Evolutionary conservation across 441 rosid genomes (phyloP), one percentile per base, ranked within the genome.

Genomic region (Bruguiera hainesii): DNA sequence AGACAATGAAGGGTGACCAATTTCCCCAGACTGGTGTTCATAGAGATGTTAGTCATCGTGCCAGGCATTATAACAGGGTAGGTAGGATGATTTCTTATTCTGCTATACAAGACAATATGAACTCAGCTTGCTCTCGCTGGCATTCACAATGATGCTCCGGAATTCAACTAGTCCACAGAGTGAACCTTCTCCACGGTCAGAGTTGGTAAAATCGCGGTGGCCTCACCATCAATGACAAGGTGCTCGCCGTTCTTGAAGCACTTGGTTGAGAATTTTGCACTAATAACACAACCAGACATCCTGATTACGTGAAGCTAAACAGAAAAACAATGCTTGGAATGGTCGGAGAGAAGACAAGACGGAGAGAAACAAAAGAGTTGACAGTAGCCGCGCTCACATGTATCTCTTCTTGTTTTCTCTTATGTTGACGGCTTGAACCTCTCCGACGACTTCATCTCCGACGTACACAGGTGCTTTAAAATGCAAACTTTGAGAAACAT

Each of bases 401-500:
- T 67, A 82, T 77, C 73, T 89, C 31, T 79, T 78, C 79, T 82
- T 87, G 80, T 59, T 81, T 78, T 82, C 83, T 78, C 84, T 91
- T 70, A 86, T 67, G 56, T 72, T 74, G 5, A 76, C 65, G 37
- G 89, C 89, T 78, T 82, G 77, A 48, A 91, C 80, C 76, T 80
- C 80, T 5, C 89, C 87, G 2, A 61, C 49, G 74, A 91, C 73
- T 71, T 84, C 86, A 53, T 94, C 96, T 7, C 93, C 93, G 26
- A 84, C 23, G 70, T 83, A 87, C 57, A 89, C 93, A 0, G 96
- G 97, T 30, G 71, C 80, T 73, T 78, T 85, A 78, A 89, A 91
- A 70, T 82, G 83, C 85, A 91, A 78, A 80, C 79, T 85, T 69
- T 94, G 98, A 59, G 96, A 91, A 63, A 81, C 89, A 73, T 94